Evolutionary conservation across 2,329 filamentous ascomycete species (phyloP).

Genomic region (Helotiales sp.): DNA sequence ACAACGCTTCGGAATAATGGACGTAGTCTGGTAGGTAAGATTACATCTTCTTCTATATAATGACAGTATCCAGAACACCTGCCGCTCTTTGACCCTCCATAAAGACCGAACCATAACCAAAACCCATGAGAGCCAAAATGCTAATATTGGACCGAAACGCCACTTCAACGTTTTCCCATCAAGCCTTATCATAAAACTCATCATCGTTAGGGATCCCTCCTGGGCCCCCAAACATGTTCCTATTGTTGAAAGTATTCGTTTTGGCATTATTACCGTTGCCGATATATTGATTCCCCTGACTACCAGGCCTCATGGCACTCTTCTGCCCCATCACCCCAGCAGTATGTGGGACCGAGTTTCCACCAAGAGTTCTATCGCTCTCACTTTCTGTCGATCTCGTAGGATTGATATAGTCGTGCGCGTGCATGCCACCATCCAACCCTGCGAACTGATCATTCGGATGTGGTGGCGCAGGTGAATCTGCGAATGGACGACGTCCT

Average conservation of each 20-base stretch:
- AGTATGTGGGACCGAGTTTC: not conserved
- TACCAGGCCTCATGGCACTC: conserved; percentile 14
- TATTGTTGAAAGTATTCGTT: conserved; percentile 16
- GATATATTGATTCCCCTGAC: not conserved
- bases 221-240: conserved; percentile 7
- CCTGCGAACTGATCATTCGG: conserved; percentile 27
- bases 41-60: too few relatives aligned
- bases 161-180: too few relatives aligned
- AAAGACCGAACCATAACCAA: too few relatives aligned
- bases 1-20: too few relatives aligned
- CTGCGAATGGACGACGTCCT: conserved; percentile 11
- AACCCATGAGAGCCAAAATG: too few relatives aligned
- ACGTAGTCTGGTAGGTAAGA: too few relatives aligned
- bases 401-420: not conserved
- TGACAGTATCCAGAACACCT: too few relatives aligned
- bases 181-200: conserved; percentile 14
- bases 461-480: conserved; percentile 22
- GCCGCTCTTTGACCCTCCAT: too few relatives aligned
- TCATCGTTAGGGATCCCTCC: conserved; percentile 1
- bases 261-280: conserved; percentile 2
- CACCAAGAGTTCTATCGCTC: conserved; percentile 4
- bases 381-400: not conserved
- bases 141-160: not conserved
- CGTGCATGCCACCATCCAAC: conserved; percentile 19
- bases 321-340: not conserved